phyloP scores from a whole-genome alignment of 1,284 basidiomycete species.

The Tremellales sp. region DNA sequence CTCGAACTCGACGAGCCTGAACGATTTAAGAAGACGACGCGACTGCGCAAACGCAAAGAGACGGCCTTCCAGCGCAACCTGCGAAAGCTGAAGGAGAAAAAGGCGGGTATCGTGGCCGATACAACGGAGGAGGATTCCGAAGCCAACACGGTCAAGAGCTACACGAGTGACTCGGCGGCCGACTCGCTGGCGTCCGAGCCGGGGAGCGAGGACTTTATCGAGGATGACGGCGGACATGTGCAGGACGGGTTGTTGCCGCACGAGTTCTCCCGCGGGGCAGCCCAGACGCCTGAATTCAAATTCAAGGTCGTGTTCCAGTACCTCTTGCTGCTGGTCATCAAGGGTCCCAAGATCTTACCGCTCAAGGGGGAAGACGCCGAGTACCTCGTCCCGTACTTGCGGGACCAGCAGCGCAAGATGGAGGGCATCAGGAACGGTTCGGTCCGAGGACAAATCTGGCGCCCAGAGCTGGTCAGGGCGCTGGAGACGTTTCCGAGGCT shows the following conservation, averaged over 20 bases:
- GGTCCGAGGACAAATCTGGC: constrained; percentile 75
- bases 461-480: constrained; percentile 60
- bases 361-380: constrained; percentile 18
- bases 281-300: constrained; percentile 53
- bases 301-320: constrained; percentile 70
- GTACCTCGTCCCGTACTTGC: constrained; percentile 30
- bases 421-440: constrained; percentile 64
- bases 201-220: constrained; percentile 61
- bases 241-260: constrained; percentile 58
- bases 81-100: constrained; percentile 24
- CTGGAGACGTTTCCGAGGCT: constrained; percentile 66
- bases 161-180: constrained; percentile 12
- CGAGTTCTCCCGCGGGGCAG: constrained; percentile 70
- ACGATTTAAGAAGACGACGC: constrained; percentile 53
- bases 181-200: constrained; percentile 41
- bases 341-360: constrained; percentile 25
- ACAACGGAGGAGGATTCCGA: constrained; percentile 36
- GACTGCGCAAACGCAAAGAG: constrained; percentile 23
- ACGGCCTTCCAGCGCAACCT: constrained; percentile 36
- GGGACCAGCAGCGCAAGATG: constrained; percentile 59
- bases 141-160: neutral
- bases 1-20: constrained; percentile 52
- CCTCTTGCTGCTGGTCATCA: constrained; percentile 71
- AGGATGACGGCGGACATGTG: constrained; percentile 61
- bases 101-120: constrained; percentile 13